phyloP scores from a whole-genome alignment of 768 basidiomycete species.

The Rhizopogon sp. region DNA sequence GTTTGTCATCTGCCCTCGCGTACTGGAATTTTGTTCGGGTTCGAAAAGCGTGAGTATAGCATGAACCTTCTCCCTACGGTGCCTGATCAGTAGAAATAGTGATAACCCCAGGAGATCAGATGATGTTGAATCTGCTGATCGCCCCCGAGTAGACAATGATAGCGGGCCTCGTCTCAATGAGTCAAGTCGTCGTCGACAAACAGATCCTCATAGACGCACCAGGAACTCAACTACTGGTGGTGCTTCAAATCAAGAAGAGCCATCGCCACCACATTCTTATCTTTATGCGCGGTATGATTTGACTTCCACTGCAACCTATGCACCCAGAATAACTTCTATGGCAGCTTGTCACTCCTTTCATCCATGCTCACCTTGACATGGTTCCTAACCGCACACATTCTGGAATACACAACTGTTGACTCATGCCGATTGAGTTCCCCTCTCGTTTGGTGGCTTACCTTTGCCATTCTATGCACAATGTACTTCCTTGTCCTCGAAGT shows the following conservation, averaged over 20 bases:
- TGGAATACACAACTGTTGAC: slow-evolving; percentile 71
- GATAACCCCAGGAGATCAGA: slow-evolving; percentile 15
- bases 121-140: slow-evolving; percentile 22
- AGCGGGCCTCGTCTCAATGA: slow-evolving; percentile 9
- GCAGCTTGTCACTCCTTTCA: slow-evolving; percentile 56
- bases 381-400: slow-evolving; percentile 78
- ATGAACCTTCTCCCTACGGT: background rate
- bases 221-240: slow-evolving; percentile 11
- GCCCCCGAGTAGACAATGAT: slow-evolving; percentile 17
- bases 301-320: background rate
- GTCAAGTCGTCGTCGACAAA: slow-evolving; percentile 11
- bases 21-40: slow-evolving; percentile 49
- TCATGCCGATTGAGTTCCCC: slow-evolving; percentile 72
- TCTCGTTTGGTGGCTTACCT: slow-evolving; percentile 84
- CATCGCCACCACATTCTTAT: slow-evolving; percentile 18
- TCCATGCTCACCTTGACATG: slow-evolving; percentile 73
- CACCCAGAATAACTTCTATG: background rate
- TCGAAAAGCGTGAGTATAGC: slow-evolving; percentile 27
- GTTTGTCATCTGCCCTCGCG: slow-evolving; percentile 42
- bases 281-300: slow-evolving; percentile 23
- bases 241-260: slow-evolving; percentile 20
- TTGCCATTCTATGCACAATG: slow-evolving; percentile 74
- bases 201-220: slow-evolving; percentile 7
- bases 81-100: slow-evolving; percentile 13
- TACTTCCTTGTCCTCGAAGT: slow-evolving; percentile 75